Evolutionary conservation across 306 rosid genomes (phyloP), one percentile per base, ranked within the genome.

Genomic region (Adenanthera pavonina): DNA sequence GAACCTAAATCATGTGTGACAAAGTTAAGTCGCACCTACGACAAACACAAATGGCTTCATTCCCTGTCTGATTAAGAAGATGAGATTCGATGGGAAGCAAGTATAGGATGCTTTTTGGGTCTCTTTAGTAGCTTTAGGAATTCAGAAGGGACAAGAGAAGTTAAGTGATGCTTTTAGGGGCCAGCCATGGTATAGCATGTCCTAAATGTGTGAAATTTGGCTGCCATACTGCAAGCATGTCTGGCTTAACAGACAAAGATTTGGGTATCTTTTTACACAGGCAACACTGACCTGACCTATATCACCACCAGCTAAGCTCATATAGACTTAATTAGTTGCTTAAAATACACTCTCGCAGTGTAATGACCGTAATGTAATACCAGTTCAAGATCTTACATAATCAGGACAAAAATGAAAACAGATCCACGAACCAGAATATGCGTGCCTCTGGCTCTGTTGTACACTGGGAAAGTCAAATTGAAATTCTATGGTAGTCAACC

Each of bases 211-310:
- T 81, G 90, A 88, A 85, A 86, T 85, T 84, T 86, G 85, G 90
- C 88, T 80, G 90, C 89, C 73, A 78, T 65, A 12, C 87, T 82
- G 90, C 86, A 59, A 75, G 87, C 85, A 88, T 89, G 89, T 87
- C 92, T 85, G 90, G 41, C 78, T 89, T 69, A 78, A 72, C 93
- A 91, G 97, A 92, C 93, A 89, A 90, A 89, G 93, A 89, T 91
- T 88, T 92, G 92, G 88, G 91, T 83, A 92, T 92, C 98, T 88
- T 94, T 88, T 94, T 87, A 84, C 82, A 76, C 92, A 86, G 92
- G 51, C 74, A 48, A 54, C 59, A 36, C 74, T 78, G 76, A 79
- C 76, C 85, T 88, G 69, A 82, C 48, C 54, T 75, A 51, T 41
- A 78, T 87, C 30, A 57, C 10, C 85, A 47, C 68, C 59, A 57